Evolutionary conservation across 2,329 filamentous ascomycete species (phyloP).

Genomic region (Colletotrichum orchidophilum): DNA sequence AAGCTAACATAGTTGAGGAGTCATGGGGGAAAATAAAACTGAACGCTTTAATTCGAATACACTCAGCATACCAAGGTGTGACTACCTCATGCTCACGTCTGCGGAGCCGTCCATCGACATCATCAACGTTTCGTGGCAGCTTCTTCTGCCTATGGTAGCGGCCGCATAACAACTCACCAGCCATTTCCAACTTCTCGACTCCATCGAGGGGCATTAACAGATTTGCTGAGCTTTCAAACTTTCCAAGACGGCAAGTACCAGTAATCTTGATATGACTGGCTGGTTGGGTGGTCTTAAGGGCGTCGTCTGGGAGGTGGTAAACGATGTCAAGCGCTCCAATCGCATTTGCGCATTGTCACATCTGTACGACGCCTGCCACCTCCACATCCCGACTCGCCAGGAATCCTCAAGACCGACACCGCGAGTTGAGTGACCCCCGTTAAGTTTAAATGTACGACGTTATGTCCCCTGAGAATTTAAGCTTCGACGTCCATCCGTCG

Average conservation of each 20-base stretch:
- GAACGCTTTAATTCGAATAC: too few relatives aligned
- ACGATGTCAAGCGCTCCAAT: conserved; percentile 15
- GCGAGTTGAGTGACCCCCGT: neutral
- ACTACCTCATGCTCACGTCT: too few relatives aligned
- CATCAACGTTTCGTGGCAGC: neutral
- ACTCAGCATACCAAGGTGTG: too few relatives aligned
- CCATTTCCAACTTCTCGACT: too few relatives aligned
- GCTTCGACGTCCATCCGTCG: conserved; percentile 18
- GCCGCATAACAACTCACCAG: neutral
- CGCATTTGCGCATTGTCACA: neutral
- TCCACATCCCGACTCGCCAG: conserved; percentile 5
- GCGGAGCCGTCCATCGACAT: too few relatives aligned
- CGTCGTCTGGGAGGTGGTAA: neutral
- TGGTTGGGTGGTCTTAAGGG: neutral
- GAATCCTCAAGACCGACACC: neutral
- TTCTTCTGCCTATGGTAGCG: neutral
- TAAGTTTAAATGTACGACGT: neutral
- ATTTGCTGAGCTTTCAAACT: neutral
- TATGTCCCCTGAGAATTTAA: conserved; percentile 15
- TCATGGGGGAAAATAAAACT: too few relatives aligned
- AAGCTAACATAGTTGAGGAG: too few relatives aligned
- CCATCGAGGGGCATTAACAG: neutral
- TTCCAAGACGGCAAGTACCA: neutral
- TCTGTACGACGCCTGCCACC: neutral
- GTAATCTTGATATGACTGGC: neutral